Evolutionary conservation across 441 rosid species (phyloP), one percentile per base, ranked within the genome.

Genomic region (Populus hybrid): DNA sequence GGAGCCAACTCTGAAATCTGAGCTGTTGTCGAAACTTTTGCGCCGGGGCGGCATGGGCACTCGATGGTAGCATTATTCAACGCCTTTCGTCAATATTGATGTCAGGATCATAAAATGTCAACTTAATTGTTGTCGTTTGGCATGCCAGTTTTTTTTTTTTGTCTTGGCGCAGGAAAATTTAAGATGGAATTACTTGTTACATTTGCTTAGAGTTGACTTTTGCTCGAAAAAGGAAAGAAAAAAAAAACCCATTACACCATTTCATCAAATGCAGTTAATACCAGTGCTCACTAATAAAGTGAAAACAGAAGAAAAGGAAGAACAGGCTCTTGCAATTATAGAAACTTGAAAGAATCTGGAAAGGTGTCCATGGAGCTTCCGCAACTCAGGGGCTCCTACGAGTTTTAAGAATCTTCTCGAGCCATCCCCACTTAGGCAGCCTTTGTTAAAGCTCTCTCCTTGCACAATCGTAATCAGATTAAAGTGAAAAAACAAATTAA

Each of bases 381-480:
- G 61, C 8, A 61, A 26, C 75, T 59, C 76, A 73, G 76, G 77
- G 72, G 75, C 20, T 77, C 68, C 32, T 30, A 30, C 32, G 32
- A 38, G 74, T 75, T 42, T 57, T 69, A n/a, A 40, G 80, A 77
- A 81, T 80, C 84, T 71, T 85, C 75, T 73, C 71, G 74, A 81
- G 67, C 84, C 80, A 78, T 80, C 63, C 83, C 38, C 32, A 76
- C 71, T 3, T 12, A 64, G 71, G 71, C 81, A 78, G 85, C 79
- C 80, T 83, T 84, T 75, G 63, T 16, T 74, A 38, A 77, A 81
- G 79, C 75, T 81, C 69, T 70, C 69, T 75, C 73, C 79, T 78
- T 80, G 61, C 30, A 36, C 69, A 16, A 34, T 69, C 5, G 70
- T 24, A 24, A 4, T 28, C 72, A 34, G 70, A 77, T 70, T 77